Conservation (phyloP, 306 rosid genomes). For the Pterocarpus santalinus region DNA sequence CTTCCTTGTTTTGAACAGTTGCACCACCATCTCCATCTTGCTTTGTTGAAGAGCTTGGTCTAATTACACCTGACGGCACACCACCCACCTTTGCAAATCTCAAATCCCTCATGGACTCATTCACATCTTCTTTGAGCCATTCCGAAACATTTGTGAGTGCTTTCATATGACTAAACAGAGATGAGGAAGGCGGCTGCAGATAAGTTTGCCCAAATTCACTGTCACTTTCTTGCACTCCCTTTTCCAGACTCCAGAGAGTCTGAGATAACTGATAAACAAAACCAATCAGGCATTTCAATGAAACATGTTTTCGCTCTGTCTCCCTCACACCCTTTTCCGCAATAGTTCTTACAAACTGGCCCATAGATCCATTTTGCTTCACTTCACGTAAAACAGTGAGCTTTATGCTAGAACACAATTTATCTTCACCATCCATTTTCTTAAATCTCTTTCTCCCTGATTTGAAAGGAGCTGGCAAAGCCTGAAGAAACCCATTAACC, state of each 20-base stretch:
- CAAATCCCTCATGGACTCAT: constrained; percentile 85
- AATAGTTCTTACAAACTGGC: constrained; percentile 37
- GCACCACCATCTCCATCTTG: constrained; percentile 63
- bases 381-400: constrained; percentile 60
- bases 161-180: constrained; percentile 63
- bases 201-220: constrained; percentile 50
- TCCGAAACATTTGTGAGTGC: constrained; percentile 66
- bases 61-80: constrained; percentile 73
- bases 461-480: constrained; percentile 81
- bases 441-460: constrained; percentile 70
- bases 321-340: constrained; percentile 49
- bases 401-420: constrained; percentile 58
- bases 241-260: constrained; percentile 68
- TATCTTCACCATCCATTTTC: constrained; percentile 54
- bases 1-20: constrained; percentile 62
- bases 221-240: constrained; percentile 52
- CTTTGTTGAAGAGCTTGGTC: constrained; percentile 68
- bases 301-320: constrained; percentile 64
- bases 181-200: constrained; percentile 36
- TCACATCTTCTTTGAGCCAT: constrained; percentile 72
- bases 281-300: constrained; percentile 78
- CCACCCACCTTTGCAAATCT: constrained; percentile 94
- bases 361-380: constrained; percentile 64
- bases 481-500: constrained; percentile 74
- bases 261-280: constrained; percentile 76